Evolutionary conservation across 306 rosid species (phyloP).

Genomic region (Macrotyloma uniflorum): DNA sequence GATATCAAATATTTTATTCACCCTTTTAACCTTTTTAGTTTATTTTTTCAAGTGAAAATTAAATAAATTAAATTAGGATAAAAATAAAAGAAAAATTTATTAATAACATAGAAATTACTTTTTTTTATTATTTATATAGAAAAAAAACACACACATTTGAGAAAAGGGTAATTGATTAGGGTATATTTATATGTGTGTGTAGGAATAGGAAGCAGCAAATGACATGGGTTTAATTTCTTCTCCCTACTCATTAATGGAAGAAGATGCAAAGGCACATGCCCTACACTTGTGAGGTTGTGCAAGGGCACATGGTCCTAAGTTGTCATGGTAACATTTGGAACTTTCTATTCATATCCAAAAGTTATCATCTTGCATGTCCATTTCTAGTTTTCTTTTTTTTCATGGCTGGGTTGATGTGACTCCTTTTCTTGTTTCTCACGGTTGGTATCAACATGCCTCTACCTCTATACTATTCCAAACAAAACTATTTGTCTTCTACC

Average conservation of each 20-base stretch:
- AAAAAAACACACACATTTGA: too few species aligned
- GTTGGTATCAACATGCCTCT: slow-evolving; percentile 22
- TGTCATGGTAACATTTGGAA: slow-evolving; percentile 1
- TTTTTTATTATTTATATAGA: too few species aligned
- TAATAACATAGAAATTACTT: too few species aligned
- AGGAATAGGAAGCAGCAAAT: background rate
- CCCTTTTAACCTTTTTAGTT: too few species aligned
- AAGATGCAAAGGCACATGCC: slow-evolving; percentile 20
- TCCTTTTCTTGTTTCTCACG: slow-evolving; percentile 34
- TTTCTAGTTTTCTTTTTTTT: slow-evolving; percentile 17
- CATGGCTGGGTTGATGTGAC: slow-evolving; percentile 34
- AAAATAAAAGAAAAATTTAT: too few species aligned
- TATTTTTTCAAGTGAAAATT: too few species aligned
- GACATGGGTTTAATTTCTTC: background rate
- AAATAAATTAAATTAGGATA: too few species aligned
- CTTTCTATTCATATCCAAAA: slow-evolving; percentile 8
- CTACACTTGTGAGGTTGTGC: background rate
- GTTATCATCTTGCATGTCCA: slow-evolving; percentile 20
- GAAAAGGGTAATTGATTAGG: too few species aligned
- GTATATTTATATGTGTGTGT: background rate
- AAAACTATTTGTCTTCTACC: background rate
- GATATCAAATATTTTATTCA: too few species aligned
- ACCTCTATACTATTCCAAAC: background rate
- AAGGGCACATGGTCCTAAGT: background rate
- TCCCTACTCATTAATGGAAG: slow-evolving; percentile 26